Base-by-base conservation (phyloP, 495 filamentous ascomycete species). In the Poronia punctata region DNA sequence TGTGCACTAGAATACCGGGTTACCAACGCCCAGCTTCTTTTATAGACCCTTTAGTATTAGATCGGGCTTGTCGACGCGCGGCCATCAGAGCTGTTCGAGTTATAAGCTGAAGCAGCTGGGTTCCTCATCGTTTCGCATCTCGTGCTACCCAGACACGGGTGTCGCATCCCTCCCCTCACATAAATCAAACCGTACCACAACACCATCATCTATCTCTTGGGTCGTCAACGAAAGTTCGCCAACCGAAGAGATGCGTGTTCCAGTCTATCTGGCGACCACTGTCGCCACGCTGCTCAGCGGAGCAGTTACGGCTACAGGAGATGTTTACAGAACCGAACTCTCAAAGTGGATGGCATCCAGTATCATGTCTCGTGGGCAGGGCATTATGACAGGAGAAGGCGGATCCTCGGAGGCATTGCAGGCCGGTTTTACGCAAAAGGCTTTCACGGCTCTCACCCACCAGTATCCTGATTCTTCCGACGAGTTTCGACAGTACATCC, bases 271-370 rank as follows among this genome's bases (percentile, higher is more conserved):
- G 23, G 43, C 34, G 6, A 33, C 33, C 0, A 12, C 46, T 35
- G 48, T 42, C 22, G 22, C 48, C 29, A 12, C 33, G 11, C 18
- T 54, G 7, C 35, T 50, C 35, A 33, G 31, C 41, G 37, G 23
- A 15, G 17, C 26, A 19, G 41, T 41, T 15, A 36, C 35, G 19
- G 41, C 34, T 5, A 33, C 36, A 0, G 21, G 22, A 14, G 20
- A 40, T 8, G n/a, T 26, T 1, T 24, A 12, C 5, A 39, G 42
- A 12, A 9, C 23, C 18, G 37, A 35, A 26, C 58, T 64, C 44
- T 66, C 67, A 21, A 52, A 57, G 19, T 59, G 63, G 56, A 68
- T 71, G 67, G 65, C 66, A 10, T 55, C 61, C 15, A 68, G 66
- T 40, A 57, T 71, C 55, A 68, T 69, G 45, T 46, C 54, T 6